Base-by-base conservation (phyloP, 768 basidiomycete species). In the Vishniacozyma victoriae region DNA sequence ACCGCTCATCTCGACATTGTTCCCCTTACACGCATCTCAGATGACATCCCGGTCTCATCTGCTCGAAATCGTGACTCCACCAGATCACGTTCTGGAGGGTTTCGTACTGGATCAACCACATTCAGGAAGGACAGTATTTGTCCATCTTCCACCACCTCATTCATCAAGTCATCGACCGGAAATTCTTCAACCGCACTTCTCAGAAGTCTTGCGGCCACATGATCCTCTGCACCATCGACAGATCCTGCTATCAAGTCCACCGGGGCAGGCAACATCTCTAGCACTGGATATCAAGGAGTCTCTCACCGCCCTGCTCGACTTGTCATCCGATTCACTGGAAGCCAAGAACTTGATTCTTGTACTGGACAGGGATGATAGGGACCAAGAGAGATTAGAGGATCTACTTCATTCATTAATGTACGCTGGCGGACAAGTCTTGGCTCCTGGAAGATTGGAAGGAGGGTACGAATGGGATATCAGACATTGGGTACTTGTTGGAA, bases 401-500 rank as follows among this genome's bases (percentile, higher is more conserved):
- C 40, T 68, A 22, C 46, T 71, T 5, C 70, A 71, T 50, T 57
- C 61, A 4, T 39, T 71, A 42, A 67, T 69, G 52, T 71, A 69
- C 44, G 63, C 62, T 14, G 70, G 70, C 5, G 67, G 67, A 0
- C 57, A 55, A 26, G 61, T 71, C 12, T 33, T 69, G 22, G 52
- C 54, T 35, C 58, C 54, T 19, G 62, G 62, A 4, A 54, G 46
- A 3, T 46, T 62, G 27, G 55, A 61, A 20, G 57, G 62, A 3
- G 67, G 62, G 0, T 66, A 57, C 46, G 65, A 61, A 18, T 72
- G 64, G 64, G 67, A 70, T 49, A 46, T 53, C n/a, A 58, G 35
- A 40, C 52, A 54, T 42, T 72, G 67, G 71, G 67, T 70, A 15
- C 43, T 70, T 55, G 64, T 70, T 5, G 67, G 65, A 4, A 64